Percentiles rank a stretch among this genome's conserved stretches.
Conservation (phyloP, 164 flowering plant genomes). For the Aristolochia californica region DNA sequence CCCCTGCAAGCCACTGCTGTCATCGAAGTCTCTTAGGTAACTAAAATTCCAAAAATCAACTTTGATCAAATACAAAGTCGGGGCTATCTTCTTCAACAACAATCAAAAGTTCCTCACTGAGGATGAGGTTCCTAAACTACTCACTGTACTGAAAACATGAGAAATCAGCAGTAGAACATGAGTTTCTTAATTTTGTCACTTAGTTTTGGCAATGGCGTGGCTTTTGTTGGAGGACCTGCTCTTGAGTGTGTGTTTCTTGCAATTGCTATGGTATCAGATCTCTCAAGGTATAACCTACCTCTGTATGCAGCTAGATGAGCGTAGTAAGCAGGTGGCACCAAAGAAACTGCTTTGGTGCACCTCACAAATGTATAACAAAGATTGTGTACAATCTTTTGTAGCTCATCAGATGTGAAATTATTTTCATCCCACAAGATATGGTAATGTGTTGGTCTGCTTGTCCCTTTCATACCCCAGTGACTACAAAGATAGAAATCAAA, state of each 20-base stretch:
- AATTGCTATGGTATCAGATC: conserved; percentile 26
- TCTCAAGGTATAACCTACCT: conserved; percentile 86
- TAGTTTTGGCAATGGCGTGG: conserved; percentile 61
- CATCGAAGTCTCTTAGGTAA: no score
- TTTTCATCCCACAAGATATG: conserved; percentile 83
- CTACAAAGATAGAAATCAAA: conserved; percentile 94
- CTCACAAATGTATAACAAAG: conserved; percentile 81
- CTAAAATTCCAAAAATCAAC: no score
- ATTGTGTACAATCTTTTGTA: conserved; percentile 68
- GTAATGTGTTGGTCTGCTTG: conserved; percentile 89
- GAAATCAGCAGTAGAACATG: conserved; percentile 75
- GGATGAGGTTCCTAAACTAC: no score
- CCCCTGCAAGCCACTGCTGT: no score
- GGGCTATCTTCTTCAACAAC: no score
- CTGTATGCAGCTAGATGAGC: conserved; percentile 95
- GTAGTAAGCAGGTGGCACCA: conserved; percentile 92
- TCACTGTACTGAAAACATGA: neutral
- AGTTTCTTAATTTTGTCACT: conserved; percentile 65
- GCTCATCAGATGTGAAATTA: conserved; percentile 74
- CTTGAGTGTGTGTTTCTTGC: conserved; percentile 31
- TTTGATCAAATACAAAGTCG: no score
- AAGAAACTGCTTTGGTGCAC: conserved; percentile 87
- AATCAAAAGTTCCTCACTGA: no score
- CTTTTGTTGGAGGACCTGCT: conserved; percentile 47
- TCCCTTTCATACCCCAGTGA: conserved; percentile 90